Conservation (phyloP, 352 stramenopile species). For the Blastocystis sp. region DNA sequence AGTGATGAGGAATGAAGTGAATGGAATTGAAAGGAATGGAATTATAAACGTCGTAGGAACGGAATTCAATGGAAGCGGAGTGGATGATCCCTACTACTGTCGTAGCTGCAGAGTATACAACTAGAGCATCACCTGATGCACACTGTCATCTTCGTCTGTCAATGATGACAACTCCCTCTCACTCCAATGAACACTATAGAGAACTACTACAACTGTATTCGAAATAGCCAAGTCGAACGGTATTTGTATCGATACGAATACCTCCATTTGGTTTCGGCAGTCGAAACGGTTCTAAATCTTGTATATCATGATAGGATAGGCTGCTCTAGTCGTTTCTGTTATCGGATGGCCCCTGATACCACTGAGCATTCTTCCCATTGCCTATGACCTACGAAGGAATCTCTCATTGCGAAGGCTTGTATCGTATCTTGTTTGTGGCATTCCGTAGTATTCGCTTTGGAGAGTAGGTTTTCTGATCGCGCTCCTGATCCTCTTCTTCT, state of each 20-base stretch:
- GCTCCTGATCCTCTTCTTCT: not conserved
- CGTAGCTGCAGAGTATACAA: no score
- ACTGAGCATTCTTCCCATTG: not conserved
- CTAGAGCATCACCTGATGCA: no score
- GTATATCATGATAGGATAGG: not conserved
- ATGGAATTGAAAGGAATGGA: no score
- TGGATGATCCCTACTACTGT: no score
- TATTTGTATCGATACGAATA: conserved; percentile 6
- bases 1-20: no score
- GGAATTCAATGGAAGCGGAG: no score
- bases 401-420: not conserved
- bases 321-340: not conserved
- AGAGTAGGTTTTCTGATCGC: not conserved
- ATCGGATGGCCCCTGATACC: conserved; percentile 26
- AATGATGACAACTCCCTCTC: no score
- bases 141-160: no score
- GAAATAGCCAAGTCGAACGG: conserved; percentile 34
- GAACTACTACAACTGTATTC: conserved; percentile 25
- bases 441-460: conserved; percentile 23
- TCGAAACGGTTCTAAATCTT: not conserved
- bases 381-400: not conserved
- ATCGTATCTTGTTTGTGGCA: not conserved
- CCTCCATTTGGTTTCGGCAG: conserved; percentile 8
- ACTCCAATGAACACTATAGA: conserved; percentile 12
- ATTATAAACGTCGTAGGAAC: no score